Base-by-base conservation (phyloP, 306 rosid genomes). In the Corylus avellana region DNA sequence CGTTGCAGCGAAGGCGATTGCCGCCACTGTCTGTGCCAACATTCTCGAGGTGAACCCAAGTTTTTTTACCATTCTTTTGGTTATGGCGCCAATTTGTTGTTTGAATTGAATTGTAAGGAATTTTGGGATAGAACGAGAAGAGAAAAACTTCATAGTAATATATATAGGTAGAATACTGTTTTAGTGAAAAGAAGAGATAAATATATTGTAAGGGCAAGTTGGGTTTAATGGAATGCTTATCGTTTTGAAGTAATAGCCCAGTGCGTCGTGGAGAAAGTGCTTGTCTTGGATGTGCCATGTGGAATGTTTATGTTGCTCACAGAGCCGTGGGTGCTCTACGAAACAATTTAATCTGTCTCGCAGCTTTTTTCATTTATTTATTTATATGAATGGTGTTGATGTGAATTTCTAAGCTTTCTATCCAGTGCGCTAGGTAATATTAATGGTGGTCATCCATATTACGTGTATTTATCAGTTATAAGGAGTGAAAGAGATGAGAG, bases 41-140 rank as follows among this genome's bases (percentile, higher is more conserved):
- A 93, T 96, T 82, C 47, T 96, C 46, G 99, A 96, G 99, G 99
- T 96, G 98, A 96, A 89, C 87, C 81, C 77, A 73, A 89, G 86
- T 87, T 86, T 85, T 76, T 79, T 73, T 85, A 85, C 81, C 14
- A 47, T 73, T 80, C 82, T 50, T 73, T 71, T 63, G 48, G 81
- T 68, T 86, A 22, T 83, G 84, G 79, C 75, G 71, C 83, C 84
- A 76, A 81, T 81, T 82, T 75, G 16, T 79, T 83, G 67, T 74
- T 84, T 77, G 82, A 77, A 62, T 82, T 87, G 81, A 63, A 76
- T 79, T 91, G 92, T 89, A 89, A 69, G 61, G 56, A 51, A 67
- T 17, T 64, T 62, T 77, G 58, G 63, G 25, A 67, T 82, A 80
- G 75, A 72, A 48, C 79, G 51, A 53, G 61, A 69, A 80, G 66